Percentiles rank a stretch among this genome's conserved stretches.
Evolutionary conservation across 352 stramenopile genomes (phyloP).

Genomic region (Phytophthora fragariae): DNA sequence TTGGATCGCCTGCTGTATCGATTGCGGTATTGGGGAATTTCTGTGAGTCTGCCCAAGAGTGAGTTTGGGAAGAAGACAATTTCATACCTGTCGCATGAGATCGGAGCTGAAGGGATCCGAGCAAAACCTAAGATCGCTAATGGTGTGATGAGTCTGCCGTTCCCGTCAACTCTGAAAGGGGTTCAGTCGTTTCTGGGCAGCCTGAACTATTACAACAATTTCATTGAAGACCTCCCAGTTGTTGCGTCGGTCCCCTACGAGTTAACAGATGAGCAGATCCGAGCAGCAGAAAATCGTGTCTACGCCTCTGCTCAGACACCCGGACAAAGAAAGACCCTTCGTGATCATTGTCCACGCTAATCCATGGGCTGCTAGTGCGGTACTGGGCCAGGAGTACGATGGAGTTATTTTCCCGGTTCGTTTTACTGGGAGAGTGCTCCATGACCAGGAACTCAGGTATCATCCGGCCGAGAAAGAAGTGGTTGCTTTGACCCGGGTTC

Average conservation of each 20-base stretch:
- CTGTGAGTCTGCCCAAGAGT: neutral
- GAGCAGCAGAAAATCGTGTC: neutral
- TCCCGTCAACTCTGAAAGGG: neutral
- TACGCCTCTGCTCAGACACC: neutral
- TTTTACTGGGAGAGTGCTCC: constrained; percentile 3
- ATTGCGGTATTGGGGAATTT: neutral
- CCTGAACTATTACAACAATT: constrained; percentile 8
- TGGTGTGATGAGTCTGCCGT: neutral
- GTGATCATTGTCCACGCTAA: constrained; percentile 9
- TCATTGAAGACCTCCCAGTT: constrained; percentile 3
- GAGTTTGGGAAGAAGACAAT: neutral
- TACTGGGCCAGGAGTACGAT: constrained; percentile 7
- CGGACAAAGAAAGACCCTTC: neutral
- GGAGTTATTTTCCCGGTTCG: constrained; percentile 2
- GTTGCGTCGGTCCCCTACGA: neutral
- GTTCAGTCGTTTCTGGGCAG: neutral
- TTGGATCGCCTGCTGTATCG: neutral
- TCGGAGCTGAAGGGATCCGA: constrained; percentile 1
- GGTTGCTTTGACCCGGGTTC: constrained; percentile 4
- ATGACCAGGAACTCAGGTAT: constrained; percentile 14
- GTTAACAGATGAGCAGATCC: neutral
- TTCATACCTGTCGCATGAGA: neutral
- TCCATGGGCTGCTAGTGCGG: neutral
- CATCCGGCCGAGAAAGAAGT: constrained; percentile 20
- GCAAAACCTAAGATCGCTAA: neutral